These are phyloP conservation scores for Microdochium paspali DNA, from an alignment of 2,329 filamentous ascomycete genomes.

Conservation along the genomic window DNA sequence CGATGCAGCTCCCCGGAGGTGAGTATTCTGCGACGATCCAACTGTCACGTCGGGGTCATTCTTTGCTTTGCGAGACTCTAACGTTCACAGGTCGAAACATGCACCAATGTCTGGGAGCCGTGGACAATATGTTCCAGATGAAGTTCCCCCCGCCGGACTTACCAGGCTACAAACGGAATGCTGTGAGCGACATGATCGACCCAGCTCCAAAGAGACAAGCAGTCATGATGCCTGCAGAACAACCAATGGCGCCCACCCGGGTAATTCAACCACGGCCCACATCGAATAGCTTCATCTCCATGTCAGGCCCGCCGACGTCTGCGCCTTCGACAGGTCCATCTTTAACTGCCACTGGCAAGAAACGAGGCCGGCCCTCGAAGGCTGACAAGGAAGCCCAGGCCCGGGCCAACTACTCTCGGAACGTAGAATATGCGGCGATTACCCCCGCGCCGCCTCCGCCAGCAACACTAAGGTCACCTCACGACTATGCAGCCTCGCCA, in stretches of 20 bases:
- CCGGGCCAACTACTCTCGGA: constrained; percentile 16
- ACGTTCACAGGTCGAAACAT: constrained; percentile 33
- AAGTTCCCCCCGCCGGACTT: constrained; percentile 20
- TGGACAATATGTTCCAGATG: constrained; percentile 25
- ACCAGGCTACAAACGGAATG: constrained; percentile 24
- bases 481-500: constrained; percentile 20
- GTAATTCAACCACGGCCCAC: constrained; percentile 20
- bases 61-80: too few relatives aligned
- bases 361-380: constrained; percentile 35
- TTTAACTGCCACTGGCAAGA: constrained; percentile 21
- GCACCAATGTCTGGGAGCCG: constrained; percentile 32
- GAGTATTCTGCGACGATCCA: too few relatives aligned
- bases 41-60: too few relatives aligned
- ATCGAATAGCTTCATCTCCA: constrained; percentile 13
- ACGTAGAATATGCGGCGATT: constrained; percentile 19
- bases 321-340: constrained; percentile 10
- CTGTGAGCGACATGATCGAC: constrained; percentile 21
- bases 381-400: constrained; percentile 29
- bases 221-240: constrained; percentile 16
- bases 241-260: constrained; percentile 14
- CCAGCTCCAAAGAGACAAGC: constrained; percentile 22
- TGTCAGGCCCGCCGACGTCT: constrained; percentile 6
- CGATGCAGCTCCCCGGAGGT: constrained; percentile 38
- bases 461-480: constrained; percentile 12
- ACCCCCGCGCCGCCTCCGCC: constrained; percentile 17